Percentiles rank a stretch among this genome's conserved stretches.
These are phyloP conservation scores for Gaertneriomyces sp. DNA, from an alignment of 192 early-diverging fungal genomes.

Conservation along the genomic window DNA sequence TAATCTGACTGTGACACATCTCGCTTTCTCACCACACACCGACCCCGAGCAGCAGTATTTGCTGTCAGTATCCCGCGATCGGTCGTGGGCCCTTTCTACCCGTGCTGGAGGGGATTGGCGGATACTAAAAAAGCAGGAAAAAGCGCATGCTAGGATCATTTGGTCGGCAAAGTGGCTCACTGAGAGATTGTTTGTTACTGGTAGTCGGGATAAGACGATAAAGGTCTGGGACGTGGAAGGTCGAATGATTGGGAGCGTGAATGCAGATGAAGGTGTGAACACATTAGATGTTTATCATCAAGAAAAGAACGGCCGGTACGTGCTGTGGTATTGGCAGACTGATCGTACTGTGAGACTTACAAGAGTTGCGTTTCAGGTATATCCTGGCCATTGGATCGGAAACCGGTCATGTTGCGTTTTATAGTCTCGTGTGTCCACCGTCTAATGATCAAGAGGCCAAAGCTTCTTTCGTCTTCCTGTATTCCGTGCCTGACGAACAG, in stretches of 20 bases:
- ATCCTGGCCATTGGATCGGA: constrained; percentile 80
- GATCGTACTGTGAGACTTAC: too few relatives aligned
- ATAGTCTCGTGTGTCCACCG: neutral
- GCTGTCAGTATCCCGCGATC: constrained; percentile 80
- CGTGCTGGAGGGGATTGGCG: constrained; percentile 10
- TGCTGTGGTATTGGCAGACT: neutral
- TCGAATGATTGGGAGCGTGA: too few relatives aligned
- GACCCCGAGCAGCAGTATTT: constrained; percentile 61
- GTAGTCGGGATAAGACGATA: constrained; percentile 85
- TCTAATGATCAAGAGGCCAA: too few relatives aligned
- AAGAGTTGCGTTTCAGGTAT: constrained; percentile 44
- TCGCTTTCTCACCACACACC: constrained; percentile 62
- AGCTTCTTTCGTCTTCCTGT: too few relatives aligned
- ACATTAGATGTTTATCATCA: constrained; percentile 73
- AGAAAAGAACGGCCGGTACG: constrained; percentile 33
- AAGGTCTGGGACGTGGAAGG: constrained; percentile 57
- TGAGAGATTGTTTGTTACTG: constrained; percentile 82
- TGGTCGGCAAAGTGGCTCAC: constrained; percentile 85
- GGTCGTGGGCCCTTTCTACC: constrained; percentile 80
- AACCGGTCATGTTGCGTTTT: constrained; percentile 69
- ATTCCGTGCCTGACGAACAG: too few relatives aligned
- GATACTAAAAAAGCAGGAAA: constrained; percentile 37
- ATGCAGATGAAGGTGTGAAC: constrained; percentile 68
- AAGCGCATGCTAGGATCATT: constrained; percentile 89
- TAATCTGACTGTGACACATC: constrained; percentile 76